A percentile compares a stretch with the other conserved stretches of the same genome.
Evolutionary conservation across 352 stramenopile species (phyloP).

Genomic region (Achlya hypogyna): DNA sequence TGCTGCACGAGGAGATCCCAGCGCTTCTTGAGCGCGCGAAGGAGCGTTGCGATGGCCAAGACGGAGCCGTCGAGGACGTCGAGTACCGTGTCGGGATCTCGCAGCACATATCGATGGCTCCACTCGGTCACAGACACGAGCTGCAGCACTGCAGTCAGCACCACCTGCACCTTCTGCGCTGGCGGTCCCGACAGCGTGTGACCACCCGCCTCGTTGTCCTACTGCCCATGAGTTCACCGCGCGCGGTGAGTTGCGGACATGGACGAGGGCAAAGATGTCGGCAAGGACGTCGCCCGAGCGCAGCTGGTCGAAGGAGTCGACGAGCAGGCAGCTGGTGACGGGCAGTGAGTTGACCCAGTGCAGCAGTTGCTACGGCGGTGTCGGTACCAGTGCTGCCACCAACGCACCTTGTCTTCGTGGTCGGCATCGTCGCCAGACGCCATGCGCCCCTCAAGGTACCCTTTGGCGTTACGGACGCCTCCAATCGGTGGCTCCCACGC

Average conservation of each 20-base stretch:
- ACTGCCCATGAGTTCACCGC: background rate
- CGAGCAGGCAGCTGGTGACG: constrained; percentile 43
- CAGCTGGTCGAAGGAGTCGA: constrained; percentile 43
- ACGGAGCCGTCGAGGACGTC: constrained; percentile 30
- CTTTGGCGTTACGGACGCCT: no score
- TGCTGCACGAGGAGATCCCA: constrained; percentile 21
- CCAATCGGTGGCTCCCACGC: no score
- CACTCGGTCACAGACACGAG: constrained; percentile 31
- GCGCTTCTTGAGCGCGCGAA: constrained; percentile 30
- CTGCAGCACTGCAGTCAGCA: constrained; percentile 37
- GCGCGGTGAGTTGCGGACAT: constrained; percentile 3
- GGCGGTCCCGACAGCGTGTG: background rate
- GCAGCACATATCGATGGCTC: constrained; percentile 42
- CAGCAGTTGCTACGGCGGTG: constrained; percentile 29
- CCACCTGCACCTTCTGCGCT: constrained; percentile 23
- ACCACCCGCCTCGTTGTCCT: background rate
- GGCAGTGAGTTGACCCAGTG: constrained; percentile 73
- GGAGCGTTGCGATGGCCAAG: constrained; percentile 36
- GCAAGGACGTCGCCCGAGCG: constrained; percentile 48
- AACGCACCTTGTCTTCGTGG: background rate
- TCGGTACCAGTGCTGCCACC: background rate
- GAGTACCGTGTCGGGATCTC: constrained; percentile 31
- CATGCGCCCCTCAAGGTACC: background rate
- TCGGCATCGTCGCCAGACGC: background rate
- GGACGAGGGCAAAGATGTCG: constrained; percentile 38